phyloP scores from a whole-genome alignment of 768 basidiomycete species.

The Termitomyces eurrhizus region DNA sequence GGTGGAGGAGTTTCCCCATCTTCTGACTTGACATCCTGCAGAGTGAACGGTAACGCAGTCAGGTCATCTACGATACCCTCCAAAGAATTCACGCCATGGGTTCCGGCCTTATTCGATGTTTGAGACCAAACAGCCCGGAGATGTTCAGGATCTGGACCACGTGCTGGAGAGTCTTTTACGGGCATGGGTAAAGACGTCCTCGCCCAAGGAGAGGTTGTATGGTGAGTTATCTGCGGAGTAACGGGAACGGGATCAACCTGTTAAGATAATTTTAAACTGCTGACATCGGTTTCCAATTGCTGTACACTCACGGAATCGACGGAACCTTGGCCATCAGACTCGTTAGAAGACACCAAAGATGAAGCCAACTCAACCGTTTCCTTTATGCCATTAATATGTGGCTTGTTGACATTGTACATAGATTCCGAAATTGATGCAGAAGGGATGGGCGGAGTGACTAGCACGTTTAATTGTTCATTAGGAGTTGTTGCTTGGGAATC shows the following conservation, averaged over 20 bases:
- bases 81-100: constrained; percentile 72
- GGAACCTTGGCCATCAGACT: constrained; percentile 45
- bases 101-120: constrained; percentile 63
- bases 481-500: constrained; percentile 18
- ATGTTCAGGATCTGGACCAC: constrained; percentile 78
- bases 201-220: constrained; percentile 44
- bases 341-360: constrained; percentile 25
- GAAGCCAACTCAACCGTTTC: constrained; percentile 16
- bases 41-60: constrained; percentile 70
- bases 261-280: constrained; percentile 2
- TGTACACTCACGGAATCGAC: constrained; percentile 48
- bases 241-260: not conserved
- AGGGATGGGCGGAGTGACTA: constrained; percentile 15
- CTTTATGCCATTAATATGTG: constrained; percentile 18
- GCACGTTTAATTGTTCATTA: constrained; percentile 21
- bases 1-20: constrained; percentile 80
- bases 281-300: not conserved
- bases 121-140: constrained; percentile 85
- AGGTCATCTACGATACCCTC: constrained; percentile 83
- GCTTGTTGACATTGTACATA: not conserved
- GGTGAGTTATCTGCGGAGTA: constrained; percentile 14
- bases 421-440: constrained; percentile 4
- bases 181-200: constrained; percentile 52
- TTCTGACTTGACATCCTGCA: constrained; percentile 85
- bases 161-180: constrained; percentile 64